phyloP scores from a whole-genome alignment of 2,329 filamentous ascomycete species.

The Davidsoniella australis region DNA sequence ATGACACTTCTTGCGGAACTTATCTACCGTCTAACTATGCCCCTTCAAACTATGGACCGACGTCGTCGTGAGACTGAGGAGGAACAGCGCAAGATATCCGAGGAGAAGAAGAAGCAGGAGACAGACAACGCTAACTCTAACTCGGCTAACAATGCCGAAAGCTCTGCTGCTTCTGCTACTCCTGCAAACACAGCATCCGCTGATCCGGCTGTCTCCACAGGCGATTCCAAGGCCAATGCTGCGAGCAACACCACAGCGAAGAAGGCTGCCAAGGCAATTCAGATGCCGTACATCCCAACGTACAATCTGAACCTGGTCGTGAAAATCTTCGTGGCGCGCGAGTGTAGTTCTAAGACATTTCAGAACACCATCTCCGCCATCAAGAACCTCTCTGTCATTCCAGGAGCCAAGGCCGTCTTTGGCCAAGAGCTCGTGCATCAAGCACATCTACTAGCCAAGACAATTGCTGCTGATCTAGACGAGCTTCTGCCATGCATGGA shows the following conservation, averaged over 20 bases:
- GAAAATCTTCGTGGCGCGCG: slow-evolving; percentile 85
- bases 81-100: slow-evolving; percentile 23
- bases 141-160: slow-evolving; percentile 9
- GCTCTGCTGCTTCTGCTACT: background rate
- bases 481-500: slow-evolving; percentile 75
- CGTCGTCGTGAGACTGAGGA: slow-evolving; percentile 61
- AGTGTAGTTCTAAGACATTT: slow-evolving; percentile 96
- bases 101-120: slow-evolving; percentile 5
- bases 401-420: slow-evolving; percentile 75
- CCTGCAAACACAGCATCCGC: slow-evolving; percentile 1
- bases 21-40: slow-evolving; percentile 74
- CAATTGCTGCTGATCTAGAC: slow-evolving; percentile 69
- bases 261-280: slow-evolving; percentile 42
- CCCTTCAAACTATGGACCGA: slow-evolving; percentile 64
- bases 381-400: slow-evolving; percentile 89
- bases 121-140: slow-evolving; percentile 14
- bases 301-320: slow-evolving; percentile 87
- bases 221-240: slow-evolving; percentile 17
- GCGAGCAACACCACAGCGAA: slow-evolving; percentile 14
- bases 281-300: slow-evolving; percentile 71
- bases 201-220: slow-evolving; percentile 15
- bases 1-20: slow-evolving; percentile 87
- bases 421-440: slow-evolving; percentile 84
- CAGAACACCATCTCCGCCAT: slow-evolving; percentile 96
- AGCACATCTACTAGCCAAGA: slow-evolving; percentile 66